Evolutionary conservation across 2,329 filamentous ascomycete species (phyloP), one percentile per base, ranked within the genome.

Genomic region (Massarina eburnea): DNA sequence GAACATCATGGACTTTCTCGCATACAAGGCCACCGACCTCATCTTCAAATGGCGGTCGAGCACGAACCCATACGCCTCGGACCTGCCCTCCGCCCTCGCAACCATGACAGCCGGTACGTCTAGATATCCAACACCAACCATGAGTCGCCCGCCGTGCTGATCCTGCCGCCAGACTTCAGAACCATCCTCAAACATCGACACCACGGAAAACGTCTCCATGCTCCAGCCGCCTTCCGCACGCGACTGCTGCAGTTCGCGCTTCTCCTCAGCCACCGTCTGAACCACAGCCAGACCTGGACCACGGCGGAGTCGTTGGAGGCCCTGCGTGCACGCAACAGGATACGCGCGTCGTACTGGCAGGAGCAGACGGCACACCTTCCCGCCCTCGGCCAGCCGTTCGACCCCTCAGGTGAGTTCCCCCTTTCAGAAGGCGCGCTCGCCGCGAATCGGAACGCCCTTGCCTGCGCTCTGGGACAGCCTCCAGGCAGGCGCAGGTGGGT

Each of bases 1-100:
- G 27, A 74, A 80, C 60, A 80, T 82, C 34, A 66, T 82, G n/a
- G 80, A 83, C 57, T 82, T 80, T 52, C 61, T 82, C 3, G 56
- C 76, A 32, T 76, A 73, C 66, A 71, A 74, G 36, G 71, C 76
- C 7, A 75, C 73, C 33, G 61, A 71, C 17, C 60, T 66, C 30
- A 64, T 77, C 4, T 59, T 81, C 26, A 62, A 67, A 20, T 66
- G 70, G 45, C 57, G 57, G 21, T 52, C 54, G 21, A 61, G 57
- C 44, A 45, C 55, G 39, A 55, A 66, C 41, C 61, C 59, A 14
- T 60, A 61, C 38, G 54, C 61, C 22, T 68, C 66, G 19, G 65
- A 68, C 37, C 42, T 67, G 15, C 62, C 64, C 8, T 59, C 53
- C 29, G 64, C 64, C 14, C 49, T 67, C 21, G 58, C 63, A 40